Base-by-base conservation (phyloP, 2,329 filamentous ascomycete genomes). In the Colletotrichum plurivorum region DNA sequence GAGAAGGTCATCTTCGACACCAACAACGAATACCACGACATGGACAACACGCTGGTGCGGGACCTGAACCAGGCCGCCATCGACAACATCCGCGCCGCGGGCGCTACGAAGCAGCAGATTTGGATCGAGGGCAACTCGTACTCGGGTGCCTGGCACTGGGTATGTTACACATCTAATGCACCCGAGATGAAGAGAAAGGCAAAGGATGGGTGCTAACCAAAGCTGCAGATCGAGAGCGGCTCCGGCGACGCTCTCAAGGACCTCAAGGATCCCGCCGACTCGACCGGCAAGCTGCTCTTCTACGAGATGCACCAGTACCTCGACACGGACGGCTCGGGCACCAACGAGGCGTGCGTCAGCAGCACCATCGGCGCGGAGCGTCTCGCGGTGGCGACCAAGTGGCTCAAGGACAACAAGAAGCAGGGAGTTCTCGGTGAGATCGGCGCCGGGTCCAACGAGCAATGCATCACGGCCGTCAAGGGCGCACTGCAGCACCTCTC, bases 1-100 rank as follows among this genome's bases (percentile, higher is more conserved):
- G 72, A 78, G 45, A 81, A 82, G 59, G 87, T 89, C 73, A 82
- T 89, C 76, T 88, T 88, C 72, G 86, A 89, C 76, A 88, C 85
- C 72, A 89, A 89, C 83, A 89, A 89, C 77, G 87, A 89, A 78
- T 89, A 87, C 77, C 81, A 89, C 77, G 84, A 84, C 76, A 87
- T 88, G 82, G 84, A 87, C 76, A 86, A 88, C 76, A 76, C 73
- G 5, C 83, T 88, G 8, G 86, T 89, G 27, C 77, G 85, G 15
- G 77, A 84, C 68, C 84, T 89, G 48, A 89, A 89, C 82, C 87
- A 89, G 76, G 87, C 85, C 39, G 87, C 87, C 70, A 88, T 89
- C 73, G 76, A 88, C 75, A 85, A 83, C 72, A 88, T 89, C 76
- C 87, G 87, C 60, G 83, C 78, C 12, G 83, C 86, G 10, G 87